Evolutionary conservation across 495 filamentous ascomycete species (phyloP).

Genomic region (Talaromyces adpressus): DNA sequence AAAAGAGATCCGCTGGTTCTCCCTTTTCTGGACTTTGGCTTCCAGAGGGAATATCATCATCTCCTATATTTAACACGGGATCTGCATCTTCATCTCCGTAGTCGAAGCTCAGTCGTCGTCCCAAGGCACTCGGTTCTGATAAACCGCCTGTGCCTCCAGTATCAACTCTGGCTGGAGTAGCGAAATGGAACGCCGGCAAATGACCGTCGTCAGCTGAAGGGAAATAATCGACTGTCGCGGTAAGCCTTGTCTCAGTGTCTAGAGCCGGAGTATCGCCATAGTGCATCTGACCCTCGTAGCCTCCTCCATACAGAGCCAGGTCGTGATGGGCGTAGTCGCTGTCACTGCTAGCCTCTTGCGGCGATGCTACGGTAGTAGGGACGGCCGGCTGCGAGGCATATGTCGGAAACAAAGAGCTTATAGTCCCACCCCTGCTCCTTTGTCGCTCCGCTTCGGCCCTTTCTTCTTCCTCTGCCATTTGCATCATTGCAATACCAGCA

Average conservation of each 20-base stretch:
- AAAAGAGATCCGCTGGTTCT: slow-evolving; percentile 85
- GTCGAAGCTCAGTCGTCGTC: slow-evolving; percentile 77
- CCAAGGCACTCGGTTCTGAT: slow-evolving; percentile 58
- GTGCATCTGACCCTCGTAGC: slow-evolving; percentile 62
- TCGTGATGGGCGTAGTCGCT: slow-evolving; percentile 69
- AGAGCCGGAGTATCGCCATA: slow-evolving; percentile 55
- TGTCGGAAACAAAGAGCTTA: slow-evolving; percentile 28
- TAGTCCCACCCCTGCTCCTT: slow-evolving; percentile 50
- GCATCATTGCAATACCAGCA: slow-evolving; percentile 77
- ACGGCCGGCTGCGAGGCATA: slow-evolving; percentile 19
- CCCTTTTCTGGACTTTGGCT: slow-evolving; percentile 50
- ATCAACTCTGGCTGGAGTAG: slow-evolving; percentile 56
- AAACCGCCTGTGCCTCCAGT: slow-evolving; percentile 81
- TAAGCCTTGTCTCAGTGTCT: slow-evolving; percentile 15
- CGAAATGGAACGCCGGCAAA: slow-evolving; percentile 52
- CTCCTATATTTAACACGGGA: slow-evolving; percentile 38
- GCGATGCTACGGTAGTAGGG: slow-evolving; percentile 2
- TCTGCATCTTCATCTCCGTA: slow-evolving; percentile 72
- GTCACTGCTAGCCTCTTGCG: slow-evolving; percentile 33
- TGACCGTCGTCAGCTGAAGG: slow-evolving; percentile 22
- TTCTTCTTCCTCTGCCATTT: slow-evolving; percentile 79
- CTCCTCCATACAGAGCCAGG: slow-evolving; percentile 64
- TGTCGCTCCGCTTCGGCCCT: slow-evolving; percentile 36
- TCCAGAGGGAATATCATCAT: slow-evolving; percentile 43
- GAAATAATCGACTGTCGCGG: slow-evolving; percentile 10